Percentiles rank a stretch among this genome's conserved stretches.
These are phyloP conservation scores for Heracleum sosnowskyi DNA, from an alignment of 129 eudicot genomes.

Conservation along the genomic window DNA sequence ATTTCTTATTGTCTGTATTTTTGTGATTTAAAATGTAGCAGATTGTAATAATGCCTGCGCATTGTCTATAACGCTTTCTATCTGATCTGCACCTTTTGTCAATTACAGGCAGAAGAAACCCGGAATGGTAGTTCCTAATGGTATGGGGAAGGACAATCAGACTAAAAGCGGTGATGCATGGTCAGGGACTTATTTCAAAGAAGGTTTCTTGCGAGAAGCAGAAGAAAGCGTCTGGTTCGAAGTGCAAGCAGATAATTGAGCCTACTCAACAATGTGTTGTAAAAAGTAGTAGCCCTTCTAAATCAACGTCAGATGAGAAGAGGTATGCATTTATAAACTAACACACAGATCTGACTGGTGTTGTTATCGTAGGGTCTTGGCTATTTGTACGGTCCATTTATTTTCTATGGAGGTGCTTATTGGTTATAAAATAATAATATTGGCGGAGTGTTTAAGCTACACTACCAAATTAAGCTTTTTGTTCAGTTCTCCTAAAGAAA, in stretches of 20 bases:
- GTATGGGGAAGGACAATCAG: constrained; percentile 23
- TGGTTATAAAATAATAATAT: not conserved
- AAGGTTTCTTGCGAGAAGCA: constrained; percentile 23
- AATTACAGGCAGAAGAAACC: constrained; percentile 48
- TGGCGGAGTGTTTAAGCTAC: not conserved
- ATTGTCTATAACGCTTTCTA: not conserved
- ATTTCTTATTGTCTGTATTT: not conserved
- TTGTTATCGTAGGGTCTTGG: not conserved
- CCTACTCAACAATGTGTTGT: constrained; percentile 22
- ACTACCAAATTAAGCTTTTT: not conserved
- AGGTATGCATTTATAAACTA: constrained; percentile 24
- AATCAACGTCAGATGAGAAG: constrained; percentile 18
- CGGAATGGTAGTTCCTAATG: constrained; percentile 17
- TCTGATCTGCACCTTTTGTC: not conserved
- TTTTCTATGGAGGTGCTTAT: not conserved
- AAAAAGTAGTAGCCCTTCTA: constrained; percentile 14
- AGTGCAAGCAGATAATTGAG: constrained; percentile 16
- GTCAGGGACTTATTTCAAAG: constrained; percentile 15
- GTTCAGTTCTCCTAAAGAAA: not conserved
- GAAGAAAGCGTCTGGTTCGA: constrained; percentile 19
- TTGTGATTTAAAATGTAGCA: not conserved
- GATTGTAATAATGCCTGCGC: not conserved
- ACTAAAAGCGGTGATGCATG: constrained; percentile 13
- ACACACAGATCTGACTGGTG: not conserved
- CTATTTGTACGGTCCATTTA: not conserved